These are phyloP conservation scores for Zychaea mexicana DNA, from an alignment of 371 early-diverging fungal genomes.

Conservation along the genomic window DNA sequence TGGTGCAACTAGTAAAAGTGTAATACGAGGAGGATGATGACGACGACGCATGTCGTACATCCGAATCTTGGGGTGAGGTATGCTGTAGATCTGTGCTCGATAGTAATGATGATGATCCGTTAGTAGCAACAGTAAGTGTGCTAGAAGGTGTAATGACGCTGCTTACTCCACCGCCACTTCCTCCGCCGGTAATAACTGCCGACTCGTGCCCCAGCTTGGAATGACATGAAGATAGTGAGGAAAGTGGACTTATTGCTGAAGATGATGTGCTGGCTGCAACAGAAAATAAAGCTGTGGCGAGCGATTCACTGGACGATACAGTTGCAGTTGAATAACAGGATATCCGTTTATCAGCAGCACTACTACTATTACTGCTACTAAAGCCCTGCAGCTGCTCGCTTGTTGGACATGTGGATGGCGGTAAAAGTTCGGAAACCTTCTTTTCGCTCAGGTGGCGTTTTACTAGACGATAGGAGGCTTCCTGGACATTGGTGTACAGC, in stretches of 20 bases:
- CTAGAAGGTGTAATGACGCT: background rate
- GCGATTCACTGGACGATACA: background rate
- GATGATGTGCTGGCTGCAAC: background rate
- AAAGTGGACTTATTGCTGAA: background rate
- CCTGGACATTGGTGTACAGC: background rate
- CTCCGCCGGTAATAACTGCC: no score
- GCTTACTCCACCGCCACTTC: no score
- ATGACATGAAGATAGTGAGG: slow-evolving; percentile 8
- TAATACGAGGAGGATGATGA: background rate
- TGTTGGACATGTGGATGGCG: background rate
- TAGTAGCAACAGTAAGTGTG: background rate
- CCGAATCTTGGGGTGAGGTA: background rate
- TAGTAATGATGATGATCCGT: background rate
- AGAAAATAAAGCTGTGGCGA: slow-evolving; percentile 2
- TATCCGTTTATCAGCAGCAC: background rate
- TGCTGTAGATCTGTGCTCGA: background rate
- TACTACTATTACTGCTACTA: background rate
- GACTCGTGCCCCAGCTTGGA: background rate
- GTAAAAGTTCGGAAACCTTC: background rate
- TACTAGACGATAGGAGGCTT: background rate
- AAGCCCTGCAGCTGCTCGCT: slow-evolving; percentile 2
- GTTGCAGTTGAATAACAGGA: slow-evolving; percentile 1
- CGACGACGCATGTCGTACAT: slow-evolving; percentile 1
- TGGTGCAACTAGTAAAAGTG: background rate
- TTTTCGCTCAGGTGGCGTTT: background rate